Evolutionary conservation across 2,329 filamentous ascomycete species (phyloP).

Genomic region (Monilinia polystroma): DNA sequence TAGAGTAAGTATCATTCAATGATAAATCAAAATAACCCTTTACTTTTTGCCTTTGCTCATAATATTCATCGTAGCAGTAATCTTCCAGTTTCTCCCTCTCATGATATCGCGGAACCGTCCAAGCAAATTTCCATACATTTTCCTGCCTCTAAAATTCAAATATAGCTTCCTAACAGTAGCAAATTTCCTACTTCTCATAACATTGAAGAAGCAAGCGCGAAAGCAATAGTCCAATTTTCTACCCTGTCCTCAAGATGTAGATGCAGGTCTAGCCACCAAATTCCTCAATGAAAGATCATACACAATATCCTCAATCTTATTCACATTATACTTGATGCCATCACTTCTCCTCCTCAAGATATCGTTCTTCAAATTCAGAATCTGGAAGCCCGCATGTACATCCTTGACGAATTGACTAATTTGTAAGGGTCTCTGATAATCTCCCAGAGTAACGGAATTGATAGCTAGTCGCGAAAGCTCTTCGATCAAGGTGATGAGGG

Average conservation of each 20-base stretch:
- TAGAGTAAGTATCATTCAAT: background rate
- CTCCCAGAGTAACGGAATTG: conserved; percentile 90
- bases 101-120: background rate
- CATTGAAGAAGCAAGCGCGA: background rate
- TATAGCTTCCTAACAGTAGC: background rate
- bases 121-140: background rate
- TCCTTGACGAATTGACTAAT: conserved; percentile 95
- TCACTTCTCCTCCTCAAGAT: conserved; percentile 83
- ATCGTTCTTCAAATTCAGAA: conserved; percentile 97
- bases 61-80: background rate
- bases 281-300: conserved; percentile 91
- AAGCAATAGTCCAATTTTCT: background rate
- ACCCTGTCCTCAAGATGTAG: conserved; percentile 8
- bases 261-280: conserved; percentile 55
- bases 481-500: conserved; percentile 82
- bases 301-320: conserved; percentile 96
- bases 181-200: background rate
- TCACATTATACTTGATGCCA: conserved; percentile 94
- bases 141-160: background rate
- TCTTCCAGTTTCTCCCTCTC: background rate
- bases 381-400: conserved; percentile 91
- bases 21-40: background rate
- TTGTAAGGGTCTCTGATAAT: conserved; percentile 79
- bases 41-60: background rate
- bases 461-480: conserved; percentile 88